Conservation (phyloP, 2,329 filamentous ascomycete species). For the Pseudogymnoascus sp. region DNA sequence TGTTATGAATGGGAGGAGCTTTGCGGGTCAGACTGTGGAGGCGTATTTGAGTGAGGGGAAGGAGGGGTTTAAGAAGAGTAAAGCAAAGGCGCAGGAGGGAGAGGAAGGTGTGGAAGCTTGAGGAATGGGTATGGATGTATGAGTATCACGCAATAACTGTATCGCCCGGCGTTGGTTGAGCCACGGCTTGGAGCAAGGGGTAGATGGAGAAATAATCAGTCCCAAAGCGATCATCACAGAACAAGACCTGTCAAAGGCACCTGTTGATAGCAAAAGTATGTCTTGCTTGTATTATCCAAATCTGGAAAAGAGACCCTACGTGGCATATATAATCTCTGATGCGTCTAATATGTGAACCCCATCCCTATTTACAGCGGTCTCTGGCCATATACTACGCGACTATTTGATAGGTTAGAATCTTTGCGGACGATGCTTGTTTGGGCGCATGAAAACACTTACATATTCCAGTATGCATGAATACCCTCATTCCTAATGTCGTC, state of each 20-base stretch:
- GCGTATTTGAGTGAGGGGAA: constrained; percentile 64
- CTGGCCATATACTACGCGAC: not conserved
- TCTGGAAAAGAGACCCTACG: not conserved
- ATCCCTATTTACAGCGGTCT: not conserved
- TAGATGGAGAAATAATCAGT: not conserved
- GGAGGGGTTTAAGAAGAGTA: constrained; percentile 66
- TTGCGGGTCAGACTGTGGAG: constrained; percentile 63
- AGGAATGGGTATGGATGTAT: not conserved
- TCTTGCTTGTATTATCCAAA: not conserved
- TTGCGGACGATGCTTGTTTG: not conserved
- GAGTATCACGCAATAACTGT: not conserved
- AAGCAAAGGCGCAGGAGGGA: constrained; percentile 38
- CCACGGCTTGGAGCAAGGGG: not conserved
- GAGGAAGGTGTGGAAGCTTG: not conserved
- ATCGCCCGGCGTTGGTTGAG: not conserved
- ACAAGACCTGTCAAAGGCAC: not conserved
- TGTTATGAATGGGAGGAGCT: constrained; percentile 72
- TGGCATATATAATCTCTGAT: not conserved
- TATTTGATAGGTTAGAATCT: not conserved
- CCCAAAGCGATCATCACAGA: not conserved
- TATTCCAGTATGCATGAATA: constrained; percentile 25
- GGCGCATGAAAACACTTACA: not conserved
- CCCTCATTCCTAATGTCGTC: constrained; percentile 28
- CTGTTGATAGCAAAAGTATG: not conserved
- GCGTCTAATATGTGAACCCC: too few relatives aligned